Conservation (phyloP, 768 basidiomycete genomes). For the Hericium alpestre region DNA sequence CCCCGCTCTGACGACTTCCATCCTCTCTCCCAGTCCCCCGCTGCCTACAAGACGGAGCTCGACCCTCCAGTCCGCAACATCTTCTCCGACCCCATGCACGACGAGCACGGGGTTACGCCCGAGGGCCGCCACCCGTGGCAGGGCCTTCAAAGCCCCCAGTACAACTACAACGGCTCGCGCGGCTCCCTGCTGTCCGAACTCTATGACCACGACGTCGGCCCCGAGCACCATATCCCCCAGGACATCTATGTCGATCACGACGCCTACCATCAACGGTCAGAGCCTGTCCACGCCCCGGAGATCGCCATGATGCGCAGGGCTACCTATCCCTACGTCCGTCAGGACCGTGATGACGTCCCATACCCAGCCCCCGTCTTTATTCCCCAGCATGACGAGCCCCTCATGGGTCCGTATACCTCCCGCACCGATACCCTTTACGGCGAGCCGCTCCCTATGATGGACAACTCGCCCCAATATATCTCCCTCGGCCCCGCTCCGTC, state of each 20-base stretch:
- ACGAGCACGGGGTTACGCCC: constrained; percentile 29
- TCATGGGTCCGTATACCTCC: constrained; percentile 20
- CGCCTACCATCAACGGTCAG: constrained; percentile 15
- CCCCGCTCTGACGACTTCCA: constrained; percentile 29
- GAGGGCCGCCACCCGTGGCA: constrained; percentile 31
- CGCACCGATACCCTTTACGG: constrained; percentile 29
- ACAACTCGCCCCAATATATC: constrained; percentile 27
- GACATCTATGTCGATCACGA: constrained; percentile 16
- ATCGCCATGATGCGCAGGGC: constrained; percentile 47
- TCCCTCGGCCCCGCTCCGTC: constrained; percentile 26
- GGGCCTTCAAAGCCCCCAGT: constrained; percentile 19
- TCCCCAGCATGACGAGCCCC: constrained; percentile 30
- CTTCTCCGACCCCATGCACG: constrained; percentile 36
- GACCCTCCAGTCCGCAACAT: constrained; percentile 37
- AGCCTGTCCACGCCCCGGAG: constrained; percentile 28
- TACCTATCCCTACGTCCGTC: constrained; percentile 68
- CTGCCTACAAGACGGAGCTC: constrained; percentile 33
- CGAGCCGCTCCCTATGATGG: constrained; percentile 27
- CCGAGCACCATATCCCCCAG: constrained; percentile 18
- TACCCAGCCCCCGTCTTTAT: constrained; percentile 36
- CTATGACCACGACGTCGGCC: constrained; percentile 48
- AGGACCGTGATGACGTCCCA: constrained; percentile 45
- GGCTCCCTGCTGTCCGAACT: constrained; percentile 62
- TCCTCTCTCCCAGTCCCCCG: constrained; percentile 20
- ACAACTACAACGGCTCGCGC: constrained; percentile 27